phyloP scores from a whole-genome alignment of 768 basidiomycete species.

The Russula ochroleuca region DNA sequence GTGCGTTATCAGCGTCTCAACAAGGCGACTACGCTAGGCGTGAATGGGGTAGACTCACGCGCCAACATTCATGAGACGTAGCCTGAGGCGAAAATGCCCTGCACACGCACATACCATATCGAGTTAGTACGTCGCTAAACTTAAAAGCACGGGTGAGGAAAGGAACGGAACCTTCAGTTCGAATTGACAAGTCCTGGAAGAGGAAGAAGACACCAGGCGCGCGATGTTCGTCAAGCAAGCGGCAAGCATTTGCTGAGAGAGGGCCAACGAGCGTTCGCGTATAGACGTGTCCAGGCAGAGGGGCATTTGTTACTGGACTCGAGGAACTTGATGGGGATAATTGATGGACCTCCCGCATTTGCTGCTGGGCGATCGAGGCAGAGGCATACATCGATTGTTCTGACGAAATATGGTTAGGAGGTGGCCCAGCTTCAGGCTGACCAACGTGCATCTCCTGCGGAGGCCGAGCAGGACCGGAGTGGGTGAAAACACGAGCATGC shows the following conservation, averaged over 20 bases:
- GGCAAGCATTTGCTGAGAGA: slow-evolving; percentile 79
- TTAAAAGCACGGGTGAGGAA: slow-evolving; percentile 1
- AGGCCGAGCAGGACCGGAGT: slow-evolving; percentile 10
- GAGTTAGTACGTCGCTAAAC: slow-evolving; percentile 10
- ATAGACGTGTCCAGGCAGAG: slow-evolving; percentile 64
- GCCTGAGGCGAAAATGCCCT: slow-evolving; percentile 82
- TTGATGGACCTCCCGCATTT: slow-evolving; percentile 29
- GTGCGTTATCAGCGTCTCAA: slow-evolving; percentile 1
- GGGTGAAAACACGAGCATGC: slow-evolving; percentile 16
- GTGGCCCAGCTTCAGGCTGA: background rate
- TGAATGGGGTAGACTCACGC: slow-evolving; percentile 56
- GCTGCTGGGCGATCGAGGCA: slow-evolving; percentile 28
- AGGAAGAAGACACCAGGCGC: slow-evolving; percentile 90
- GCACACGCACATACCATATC: slow-evolving; percentile 23
- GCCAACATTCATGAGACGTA: slow-evolving; percentile 87
- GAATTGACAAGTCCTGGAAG: slow-evolving; percentile 89
- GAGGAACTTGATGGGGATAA: slow-evolving; percentile 34
- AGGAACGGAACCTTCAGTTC: slow-evolving; percentile 65
- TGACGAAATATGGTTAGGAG: slow-evolving; percentile 17
- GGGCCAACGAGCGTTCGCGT: slow-evolving; percentile 89
- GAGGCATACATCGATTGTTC: slow-evolving; percentile 30
- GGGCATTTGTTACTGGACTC: slow-evolving; percentile 37
- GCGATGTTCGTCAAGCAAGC: slow-evolving; percentile 79
- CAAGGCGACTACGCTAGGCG: slow-evolving; percentile 3
- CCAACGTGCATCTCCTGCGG: slow-evolving; percentile 10